Conservation (phyloP, 2,329 filamentous ascomycete genomes). For the Harringtonia lauricola region DNA sequence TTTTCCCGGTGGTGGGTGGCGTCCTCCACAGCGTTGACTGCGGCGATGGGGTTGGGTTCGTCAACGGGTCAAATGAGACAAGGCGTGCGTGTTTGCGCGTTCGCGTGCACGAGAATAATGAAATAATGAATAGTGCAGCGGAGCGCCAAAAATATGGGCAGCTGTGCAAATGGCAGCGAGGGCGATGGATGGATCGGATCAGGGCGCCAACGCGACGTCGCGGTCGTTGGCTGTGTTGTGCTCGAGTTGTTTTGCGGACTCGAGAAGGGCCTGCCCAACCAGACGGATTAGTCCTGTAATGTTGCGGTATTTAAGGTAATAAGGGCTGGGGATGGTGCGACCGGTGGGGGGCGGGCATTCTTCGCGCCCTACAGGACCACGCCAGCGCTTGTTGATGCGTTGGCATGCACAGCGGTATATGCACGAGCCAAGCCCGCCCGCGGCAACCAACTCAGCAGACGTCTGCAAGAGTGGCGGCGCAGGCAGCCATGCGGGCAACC, state of each 20-base stretch:
- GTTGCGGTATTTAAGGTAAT: constrained; percentile 25
- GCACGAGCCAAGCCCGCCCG: constrained; percentile 36
- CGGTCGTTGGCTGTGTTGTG: constrained; percentile 16
- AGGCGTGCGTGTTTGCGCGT: too few species aligned
- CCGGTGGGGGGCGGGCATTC: constrained; percentile 11
- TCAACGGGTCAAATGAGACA: too few species aligned
- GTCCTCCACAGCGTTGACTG: too few species aligned
- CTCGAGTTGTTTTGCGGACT: constrained; percentile 1
- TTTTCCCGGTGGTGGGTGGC: too few species aligned
- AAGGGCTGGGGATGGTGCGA: constrained; percentile 16
- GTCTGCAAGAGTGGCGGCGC: background rate
- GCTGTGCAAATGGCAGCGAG: constrained; percentile 11
- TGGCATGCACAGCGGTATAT: constrained; percentile 51
- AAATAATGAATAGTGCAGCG: background rate
- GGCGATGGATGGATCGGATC: constrained; percentile 15
- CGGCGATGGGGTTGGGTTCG: too few species aligned
- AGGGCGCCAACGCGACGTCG: background rate
- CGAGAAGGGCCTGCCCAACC: constrained; percentile 25
- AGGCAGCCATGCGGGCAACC: background rate
- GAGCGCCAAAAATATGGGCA: constrained; percentile 13
- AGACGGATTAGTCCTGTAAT: constrained; percentile 18
- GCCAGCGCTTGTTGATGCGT: constrained; percentile 31
- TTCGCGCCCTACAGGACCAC: constrained; percentile 25
- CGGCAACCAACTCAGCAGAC: constrained; percentile 30
- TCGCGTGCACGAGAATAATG: background rate